Percentiles rank a stretch among this genome's conserved stretches.
Evolutionary conservation across 352 stramenopile species (phyloP).

Genomic region (Phytophthora sansomeana): DNA sequence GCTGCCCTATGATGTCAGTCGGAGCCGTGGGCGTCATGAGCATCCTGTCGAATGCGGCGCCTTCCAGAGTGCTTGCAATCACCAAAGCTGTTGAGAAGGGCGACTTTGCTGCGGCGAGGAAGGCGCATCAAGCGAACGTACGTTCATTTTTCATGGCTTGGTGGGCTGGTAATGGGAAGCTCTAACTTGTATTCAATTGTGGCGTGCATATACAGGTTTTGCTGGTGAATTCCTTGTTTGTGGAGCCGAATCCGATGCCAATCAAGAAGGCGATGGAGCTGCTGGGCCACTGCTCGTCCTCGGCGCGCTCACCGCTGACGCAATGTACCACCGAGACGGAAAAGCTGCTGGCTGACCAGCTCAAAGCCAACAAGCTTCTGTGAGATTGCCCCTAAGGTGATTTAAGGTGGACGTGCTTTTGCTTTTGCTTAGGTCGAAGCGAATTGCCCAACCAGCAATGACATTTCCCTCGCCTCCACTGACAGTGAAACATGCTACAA

Average conservation of each 20-base stretch:
- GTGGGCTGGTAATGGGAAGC: not conserved
- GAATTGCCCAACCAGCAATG: too few relatives aligned
- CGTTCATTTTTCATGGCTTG: not conserved
- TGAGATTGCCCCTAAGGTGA: slow-evolving; percentile 6
- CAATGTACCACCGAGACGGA: slow-evolving; percentile 54
- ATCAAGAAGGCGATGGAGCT: slow-evolving; percentile 82
- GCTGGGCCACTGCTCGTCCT: slow-evolving; percentile 63
- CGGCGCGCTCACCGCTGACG: slow-evolving; percentile 60
- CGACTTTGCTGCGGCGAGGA: slow-evolving; percentile 68
- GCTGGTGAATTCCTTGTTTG: slow-evolving; percentile 48
- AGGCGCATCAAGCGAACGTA: slow-evolving; percentile 81
- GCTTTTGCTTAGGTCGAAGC: too few relatives aligned
- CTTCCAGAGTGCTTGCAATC: slow-evolving; percentile 77
- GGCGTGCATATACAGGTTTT: slow-evolving; percentile 18
- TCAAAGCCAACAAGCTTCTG: slow-evolving; percentile 59
- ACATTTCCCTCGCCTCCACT: too few relatives aligned
- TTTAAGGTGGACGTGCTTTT: too few relatives aligned
- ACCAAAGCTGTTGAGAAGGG: slow-evolving; percentile 74
- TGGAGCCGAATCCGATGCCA: slow-evolving; percentile 82
- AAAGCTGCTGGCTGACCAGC: slow-evolving; percentile 51
- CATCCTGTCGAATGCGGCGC: slow-evolving; percentile 86
- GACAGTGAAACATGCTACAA: too few relatives aligned
- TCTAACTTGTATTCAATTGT: not conserved
- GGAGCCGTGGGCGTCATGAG: slow-evolving; percentile 90
- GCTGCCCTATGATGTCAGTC: slow-evolving; percentile 85